Evolutionary conservation across 140 eudicot species (phyloP).

Genomic region (Stevia rebaudiana): DNA sequence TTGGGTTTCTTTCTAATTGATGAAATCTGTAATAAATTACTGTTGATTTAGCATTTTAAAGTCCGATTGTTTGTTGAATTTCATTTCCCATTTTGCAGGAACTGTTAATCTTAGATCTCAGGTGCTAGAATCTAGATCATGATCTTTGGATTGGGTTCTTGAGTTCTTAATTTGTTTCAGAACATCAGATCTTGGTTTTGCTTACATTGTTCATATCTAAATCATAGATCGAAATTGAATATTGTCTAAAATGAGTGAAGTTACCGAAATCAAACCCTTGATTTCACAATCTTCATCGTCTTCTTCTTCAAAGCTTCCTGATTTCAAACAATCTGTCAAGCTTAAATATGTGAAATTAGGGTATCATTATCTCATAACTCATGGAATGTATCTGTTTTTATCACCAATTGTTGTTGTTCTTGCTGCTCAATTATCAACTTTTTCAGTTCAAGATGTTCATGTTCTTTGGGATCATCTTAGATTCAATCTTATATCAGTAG

Average conservation of each 20-base stretch:
- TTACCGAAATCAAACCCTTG: slow-evolving; percentile 49
- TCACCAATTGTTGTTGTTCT: slow-evolving; percentile 61
- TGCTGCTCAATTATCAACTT: slow-evolving; percentile 73
- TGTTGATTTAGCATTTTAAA: neutral
- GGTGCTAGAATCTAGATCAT: slow-evolving; percentile 9
- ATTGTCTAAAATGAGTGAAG: slow-evolving; percentile 46
- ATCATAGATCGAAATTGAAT: neutral
- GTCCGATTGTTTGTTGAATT: neutral
- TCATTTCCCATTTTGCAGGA: slow-evolving; percentile 23
- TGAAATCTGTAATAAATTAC: neutral
- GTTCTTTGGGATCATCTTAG: slow-evolving; percentile 74
- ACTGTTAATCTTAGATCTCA: slow-evolving; percentile 26
- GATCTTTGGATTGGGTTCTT: slow-evolving; percentile 8
- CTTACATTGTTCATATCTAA: neutral
- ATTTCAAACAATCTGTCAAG: slow-evolving; percentile 76
- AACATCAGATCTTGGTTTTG: slow-evolving; percentile 20
- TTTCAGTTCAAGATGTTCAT: slow-evolving; percentile 52
- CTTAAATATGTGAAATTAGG: slow-evolving; percentile 80
- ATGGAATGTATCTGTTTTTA: slow-evolving; percentile 71
- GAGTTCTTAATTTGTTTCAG: neutral
- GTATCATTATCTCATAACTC: slow-evolving; percentile 73
- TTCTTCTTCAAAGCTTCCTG: slow-evolving; percentile 50
- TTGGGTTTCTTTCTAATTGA: neutral
- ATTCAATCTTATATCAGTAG: slow-evolving; percentile 68
- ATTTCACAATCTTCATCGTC: slow-evolving; percentile 54